Base-by-base conservation (phyloP, 352 stramenopile species). In the Phytophthora gonapodyides region DNA sequence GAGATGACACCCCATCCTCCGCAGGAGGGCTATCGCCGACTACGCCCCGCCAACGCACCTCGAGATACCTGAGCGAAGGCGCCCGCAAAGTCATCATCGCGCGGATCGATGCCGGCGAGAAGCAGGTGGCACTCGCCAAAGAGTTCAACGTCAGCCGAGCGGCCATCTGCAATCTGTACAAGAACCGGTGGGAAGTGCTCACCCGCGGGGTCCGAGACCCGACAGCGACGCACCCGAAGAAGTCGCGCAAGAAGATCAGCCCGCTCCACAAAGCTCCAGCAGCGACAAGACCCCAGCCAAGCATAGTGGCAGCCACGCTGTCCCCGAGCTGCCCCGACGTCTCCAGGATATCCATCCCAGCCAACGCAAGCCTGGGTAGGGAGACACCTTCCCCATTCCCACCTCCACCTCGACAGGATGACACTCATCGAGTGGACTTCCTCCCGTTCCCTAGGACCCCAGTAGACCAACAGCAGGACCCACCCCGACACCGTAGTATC, bases 101-200 rank as follows among this genome's bases (percentile, higher is more conserved):
- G 5, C 70, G 73, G 21, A 75, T 81, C 24, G 46, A 71, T 17
- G 43, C 30, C 19, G 73, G 73, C 2, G 73, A 79, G 57, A 73
- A 78, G 52, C 73, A 81, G 48, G 66, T 69, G 30, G 38, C 59
- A 16, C 66, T 80, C 27, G 72, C 72, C 6, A 78, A 74, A 45
- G 73, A 78, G 47, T 81, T 75, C 49, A 48, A 47, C 10, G 73
- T 78, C 15, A 78, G 69, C 34, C 69, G 73, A 21, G 66, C 73
- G 1, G 73, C 73, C 21, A 72, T 81, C 37, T 81, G 66, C 58
- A 78, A 78, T 31, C 56, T 81, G 13, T 78, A 81, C 62, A 81
- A 81, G 57, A 76, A 78, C 51, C 67, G 67, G 4, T 57, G 42
- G 13, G 49, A 65, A 19, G 58, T 78, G 34, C 55, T 78, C 11